Evolutionary conservation across 2,329 filamentous ascomycete genomes (phyloP), one percentile per base, ranked within the genome.

Genomic region (Periglandula ipomoeae): DNA sequence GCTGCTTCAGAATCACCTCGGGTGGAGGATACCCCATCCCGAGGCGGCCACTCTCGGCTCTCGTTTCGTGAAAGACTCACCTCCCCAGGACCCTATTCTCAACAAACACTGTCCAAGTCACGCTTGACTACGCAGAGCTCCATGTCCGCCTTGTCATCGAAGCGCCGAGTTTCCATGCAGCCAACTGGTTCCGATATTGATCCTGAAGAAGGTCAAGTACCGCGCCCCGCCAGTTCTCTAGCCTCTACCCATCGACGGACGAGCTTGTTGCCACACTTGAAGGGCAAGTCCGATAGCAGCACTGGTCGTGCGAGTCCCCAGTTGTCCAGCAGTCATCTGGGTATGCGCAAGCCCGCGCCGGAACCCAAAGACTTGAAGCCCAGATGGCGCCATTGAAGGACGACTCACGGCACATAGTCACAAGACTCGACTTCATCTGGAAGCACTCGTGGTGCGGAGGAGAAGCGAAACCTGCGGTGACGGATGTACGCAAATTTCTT

Each of bases 211-310:
- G 48, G 59, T 56, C 56, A 53, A 52, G 22, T 62, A 56, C 56
- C 64, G 60, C 72, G 80, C 26, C 73, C 81, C 10, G 74, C 73
- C 39, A 83, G 77, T 59, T 82, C 80, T 3, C 58, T 83, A 40
- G 74, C 77, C 6, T 64, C 66, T 2, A 58, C 63, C 19, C 70
- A 65, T 49, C 67, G 78, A 51, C 73, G 79, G 26, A 69, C 64
- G 4, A 81, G 78, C 56, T 58, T 82, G 50, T 64, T 83, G 20
- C 78, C 79, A 17, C 68, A 74, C 48, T 68, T 73, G 0, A 71
- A 60, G 23, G 56, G 59, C 3, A 64, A 56, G 38, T 56, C 59
- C 19, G 60, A 63, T 6, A 61, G 61, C 23, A 58, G 66, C 17
- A 66, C 65, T 13, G 76, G 76, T 5, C 67, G 74, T 17, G 66